Base-by-base conservation (phyloP, 1,139 yeast species). In the Yamadazyma jaroonii region DNA sequence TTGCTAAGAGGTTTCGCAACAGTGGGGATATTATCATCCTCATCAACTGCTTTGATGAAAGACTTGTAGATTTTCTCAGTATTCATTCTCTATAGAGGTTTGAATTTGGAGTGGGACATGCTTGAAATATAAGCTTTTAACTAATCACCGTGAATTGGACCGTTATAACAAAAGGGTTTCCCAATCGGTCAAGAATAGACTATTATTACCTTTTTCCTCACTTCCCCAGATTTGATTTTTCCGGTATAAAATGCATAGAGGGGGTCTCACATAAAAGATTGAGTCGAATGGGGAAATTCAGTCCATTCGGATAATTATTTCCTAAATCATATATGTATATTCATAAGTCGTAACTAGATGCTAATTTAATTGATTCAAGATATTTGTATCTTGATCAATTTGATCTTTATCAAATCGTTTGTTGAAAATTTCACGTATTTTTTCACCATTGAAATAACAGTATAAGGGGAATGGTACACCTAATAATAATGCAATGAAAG, bases 401-500 rank as follows among this genome's bases (percentile, higher is more conserved):
- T 67, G 72, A 14, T 58, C 57, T 3, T 43, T 43, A 38, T 65
- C 74, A 45, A 65, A 56, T 34, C 59, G 57, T 30, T 49, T 47
- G 41, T 68, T 67, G 17, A 68, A 70, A 61, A 62, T 61, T 4
- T 46, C 45, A 44, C 74, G 56, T 31, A 69, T 50, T 35, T 57
- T 50, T 45, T 68, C 74, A 4, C 75, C 75, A 35, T 67, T 61
- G 33, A 58, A 50, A 44, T 60, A 64, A 43, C 74, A 66, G 33
- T 67, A 51, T n/a, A 67, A 52, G 1, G 75, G 75, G 52, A 70
- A 70, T 11, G 75, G 75, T 13, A 68, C 57, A 1, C 74, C 76
- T 40, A 69, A 56, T 5, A 59, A 38, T 5, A 68, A 43, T 1
- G 69, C 72, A 35, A 70, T 57, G 32, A 66, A 50, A 3, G 64